Evolutionary conservation across 2,329 filamentous ascomycete genomes (phyloP).

Genomic region (Calonectria naviculata): DNA sequence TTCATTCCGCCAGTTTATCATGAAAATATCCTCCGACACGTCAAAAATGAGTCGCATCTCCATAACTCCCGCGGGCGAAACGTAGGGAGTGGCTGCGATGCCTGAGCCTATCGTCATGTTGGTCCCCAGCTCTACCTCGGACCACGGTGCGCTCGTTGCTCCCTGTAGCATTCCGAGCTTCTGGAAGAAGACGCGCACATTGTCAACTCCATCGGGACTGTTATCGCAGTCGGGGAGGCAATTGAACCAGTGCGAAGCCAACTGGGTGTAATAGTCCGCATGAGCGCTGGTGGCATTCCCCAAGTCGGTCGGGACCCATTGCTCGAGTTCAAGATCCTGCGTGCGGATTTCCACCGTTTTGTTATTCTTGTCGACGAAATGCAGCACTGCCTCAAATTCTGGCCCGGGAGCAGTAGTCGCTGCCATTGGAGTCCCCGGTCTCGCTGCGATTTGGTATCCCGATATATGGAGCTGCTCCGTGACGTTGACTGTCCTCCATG

Average conservation of each 20-base stretch:
- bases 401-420: background rate
- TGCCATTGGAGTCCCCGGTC: background rate
- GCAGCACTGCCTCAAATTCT: background rate
- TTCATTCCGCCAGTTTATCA: background rate
- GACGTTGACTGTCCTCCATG: background rate
- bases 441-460: background rate
- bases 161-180: background rate
- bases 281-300: background rate
- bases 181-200: background rate
- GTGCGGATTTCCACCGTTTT: background rate
- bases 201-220: background rate
- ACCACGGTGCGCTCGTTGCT: background rate
- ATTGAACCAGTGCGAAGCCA: background rate
- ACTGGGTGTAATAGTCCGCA: background rate
- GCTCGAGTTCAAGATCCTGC: background rate
- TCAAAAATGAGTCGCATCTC: constrained; percentile 1
- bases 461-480: background rate
- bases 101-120: background rate
- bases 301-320: background rate
- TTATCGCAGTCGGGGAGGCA: background rate
- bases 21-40: too few species aligned
- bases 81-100: background rate
- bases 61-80: background rate
- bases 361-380: background rate
- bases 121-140: background rate